Evolutionary conservation across 768 basidiomycete genomes (phyloP), one percentile per base, ranked within the genome.

Genomic region (Pleurotus sapidus): DNA sequence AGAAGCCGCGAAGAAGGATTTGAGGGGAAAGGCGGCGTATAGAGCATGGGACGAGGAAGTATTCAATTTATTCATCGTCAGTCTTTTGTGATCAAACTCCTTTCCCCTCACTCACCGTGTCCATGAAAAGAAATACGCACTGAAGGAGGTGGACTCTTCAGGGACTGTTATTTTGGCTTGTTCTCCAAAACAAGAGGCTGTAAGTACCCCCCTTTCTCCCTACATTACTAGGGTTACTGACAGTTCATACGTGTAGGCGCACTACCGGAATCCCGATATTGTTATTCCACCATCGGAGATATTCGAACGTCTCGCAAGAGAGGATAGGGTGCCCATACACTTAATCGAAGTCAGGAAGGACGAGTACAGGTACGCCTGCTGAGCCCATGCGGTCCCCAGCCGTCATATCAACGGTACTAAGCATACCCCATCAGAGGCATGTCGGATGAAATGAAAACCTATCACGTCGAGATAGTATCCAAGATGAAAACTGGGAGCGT

Each of bases 131-230:
- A 45, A 37, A 43, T 53, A 60, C 46, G 64, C 56, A 2, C 18
- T 63, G 14, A 15, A 56, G 20, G 46, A 54, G 15, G 56, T 54
- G 12, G 61, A 61, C 39, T 30, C 56, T 23, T 54, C 62, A 7
- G 61, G 61, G 12, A 42, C 55, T 14, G 60, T 65, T 15, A 59
- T 62, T 0, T 23, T 61, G 50, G 34, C 25, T 5, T 65, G 60
- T 53, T 61, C 64, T 2, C 47, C 56, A 3, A 37, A 43, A 17
- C 64, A 65, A n/a, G 64, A 65, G 48, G 55, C 62, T 30, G 63
- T 64, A 27, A 5, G 57, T 55, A 27, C 27, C 27, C 27, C 27
- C 27, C 27, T 27, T 27, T 27, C 27, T 27, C 4, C 27, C 27
- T 27, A 27, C 25, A 27, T 27, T 27, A 27, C 25, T 27, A 27